Evolutionary conservation across 2,329 filamentous ascomycete species (phyloP).

Genomic region (Colletotrichum phormii): DNA sequence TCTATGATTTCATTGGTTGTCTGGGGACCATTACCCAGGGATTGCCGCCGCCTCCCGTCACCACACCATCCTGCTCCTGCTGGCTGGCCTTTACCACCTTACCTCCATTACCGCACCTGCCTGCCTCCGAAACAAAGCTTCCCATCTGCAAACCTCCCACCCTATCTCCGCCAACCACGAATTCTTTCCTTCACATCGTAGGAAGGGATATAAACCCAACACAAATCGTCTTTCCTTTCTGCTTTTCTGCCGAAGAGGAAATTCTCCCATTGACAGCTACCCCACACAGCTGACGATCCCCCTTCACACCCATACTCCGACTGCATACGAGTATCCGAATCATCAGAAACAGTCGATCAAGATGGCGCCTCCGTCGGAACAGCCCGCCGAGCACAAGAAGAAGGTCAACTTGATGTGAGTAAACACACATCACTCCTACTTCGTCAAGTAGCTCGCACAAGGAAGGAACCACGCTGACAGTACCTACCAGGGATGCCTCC

Average conservation of each 20-base stretch:
- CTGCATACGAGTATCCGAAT: conserved; percentile 21
- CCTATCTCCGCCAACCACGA: conserved; percentile 35
- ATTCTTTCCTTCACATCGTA: conserved; percentile 9
- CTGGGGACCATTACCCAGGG: conserved; percentile 26
- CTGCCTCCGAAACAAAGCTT: conserved; percentile 30
- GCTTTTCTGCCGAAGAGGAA: conserved; percentile 7
- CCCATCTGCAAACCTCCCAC: conserved; percentile 25
- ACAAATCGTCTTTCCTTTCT: conserved; percentile 8
- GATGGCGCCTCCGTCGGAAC: conserved; percentile 76
- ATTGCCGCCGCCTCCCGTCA: conserved; percentile 33
- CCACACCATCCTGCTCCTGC: conserved; percentile 6
- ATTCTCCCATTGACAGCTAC: conserved; percentile 17
- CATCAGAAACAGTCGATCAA: conserved; percentile 51
- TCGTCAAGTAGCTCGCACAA: conserved; percentile 8
- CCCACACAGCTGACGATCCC: conserved; percentile 33
- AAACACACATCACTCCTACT: not conserved
- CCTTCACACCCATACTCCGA: conserved; percentile 18
- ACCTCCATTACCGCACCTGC: conserved; percentile 13
- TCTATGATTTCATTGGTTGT: conserved; percentile 39
- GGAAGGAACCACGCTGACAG: conserved; percentile 49
- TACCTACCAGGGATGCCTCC: conserved; percentile 78
- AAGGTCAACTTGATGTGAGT: conserved; percentile 87
- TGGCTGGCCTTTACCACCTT: conserved; percentile 30
- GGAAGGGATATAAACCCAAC: conserved; percentile 20
- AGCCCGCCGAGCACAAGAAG: conserved; percentile 71